These are phyloP conservation scores for Vaccinium corymbosum DNA, from an alignment of 148 eudicot species.

Conservation along the genomic window DNA sequence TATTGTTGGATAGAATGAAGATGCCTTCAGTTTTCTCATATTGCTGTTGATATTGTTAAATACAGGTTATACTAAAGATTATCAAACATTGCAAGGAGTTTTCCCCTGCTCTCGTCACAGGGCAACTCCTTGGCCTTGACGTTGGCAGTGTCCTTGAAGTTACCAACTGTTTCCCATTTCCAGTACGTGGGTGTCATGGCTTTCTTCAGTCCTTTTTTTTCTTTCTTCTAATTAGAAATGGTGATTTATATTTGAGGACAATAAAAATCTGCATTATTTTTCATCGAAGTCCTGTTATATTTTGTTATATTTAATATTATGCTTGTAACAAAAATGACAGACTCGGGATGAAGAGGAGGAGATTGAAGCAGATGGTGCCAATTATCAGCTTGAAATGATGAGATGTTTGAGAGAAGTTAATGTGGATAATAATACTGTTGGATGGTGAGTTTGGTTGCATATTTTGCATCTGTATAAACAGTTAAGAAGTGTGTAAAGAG, in stretches of 20 bases:
- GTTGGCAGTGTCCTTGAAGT: conserved; percentile 99
- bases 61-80: conserved; percentile 82
- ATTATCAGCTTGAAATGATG: conserved; percentile 99
- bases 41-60: not conserved
- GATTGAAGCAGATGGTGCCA: conserved; percentile 96
- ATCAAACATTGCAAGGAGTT: conserved; percentile 98
- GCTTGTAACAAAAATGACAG: conserved; percentile 25
- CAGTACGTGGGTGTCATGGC: conserved; percentile 46
- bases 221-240: not conserved
- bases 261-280: not conserved
- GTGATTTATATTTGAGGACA: not conserved
- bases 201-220: not conserved
- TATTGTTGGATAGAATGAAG: not conserved
- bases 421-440: conserved; percentile 97
- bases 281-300: not conserved
- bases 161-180: conserved; percentile 95
- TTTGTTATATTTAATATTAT: not conserved
- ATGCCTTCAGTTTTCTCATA: not conserved
- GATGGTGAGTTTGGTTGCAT: conserved; percentile 61
- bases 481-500: not conserved
- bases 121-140: conserved; percentile 94
- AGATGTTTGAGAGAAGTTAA: conserved; percentile 98
- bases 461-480: not conserved
- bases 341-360: conserved; percentile 93
- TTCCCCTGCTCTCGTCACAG: conserved; percentile 85